Evolutionary conservation across 2,329 filamentous ascomycete genomes (phyloP).

Genomic region (Cercospora nicotianae): DNA sequence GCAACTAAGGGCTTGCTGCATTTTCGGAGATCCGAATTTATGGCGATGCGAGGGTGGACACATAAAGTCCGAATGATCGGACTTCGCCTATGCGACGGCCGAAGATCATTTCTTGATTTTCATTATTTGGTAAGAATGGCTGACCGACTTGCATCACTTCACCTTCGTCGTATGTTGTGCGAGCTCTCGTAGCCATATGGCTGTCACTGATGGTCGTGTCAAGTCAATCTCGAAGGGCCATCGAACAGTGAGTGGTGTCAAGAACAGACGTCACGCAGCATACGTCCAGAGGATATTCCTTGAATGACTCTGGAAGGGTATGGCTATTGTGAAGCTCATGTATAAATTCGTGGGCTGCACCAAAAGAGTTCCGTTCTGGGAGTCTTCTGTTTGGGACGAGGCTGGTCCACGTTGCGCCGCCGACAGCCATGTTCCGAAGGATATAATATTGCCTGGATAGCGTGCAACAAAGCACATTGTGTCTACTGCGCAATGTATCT

Average conservation of each 20-base stretch:
- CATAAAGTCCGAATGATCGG: neutral
- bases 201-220: neutral
- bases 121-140: neutral
- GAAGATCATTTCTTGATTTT: neutral
- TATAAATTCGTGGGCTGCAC: neutral
- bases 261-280: too few relatives aligned
- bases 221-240: too few relatives aligned
- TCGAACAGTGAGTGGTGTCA: too few relatives aligned
- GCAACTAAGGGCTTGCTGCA: slow-evolving; percentile 1
- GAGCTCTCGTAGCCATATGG: neutral
- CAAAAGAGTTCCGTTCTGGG: neutral
- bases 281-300: neutral
- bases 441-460: neutral
- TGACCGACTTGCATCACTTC: neutral
- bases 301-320: neutral
- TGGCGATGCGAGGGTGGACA: neutral
- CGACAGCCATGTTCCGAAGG: too few relatives aligned
- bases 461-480: neutral
- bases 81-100: neutral
- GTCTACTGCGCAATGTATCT: neutral
- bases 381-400: neutral
- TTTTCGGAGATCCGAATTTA: neutral
- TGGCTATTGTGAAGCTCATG: neutral
- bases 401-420: too few relatives aligned
- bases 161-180: neutral